phyloP scores from a whole-genome alignment of 1,284 basidiomycete species.

The Ceratobasidium sp. region DNA sequence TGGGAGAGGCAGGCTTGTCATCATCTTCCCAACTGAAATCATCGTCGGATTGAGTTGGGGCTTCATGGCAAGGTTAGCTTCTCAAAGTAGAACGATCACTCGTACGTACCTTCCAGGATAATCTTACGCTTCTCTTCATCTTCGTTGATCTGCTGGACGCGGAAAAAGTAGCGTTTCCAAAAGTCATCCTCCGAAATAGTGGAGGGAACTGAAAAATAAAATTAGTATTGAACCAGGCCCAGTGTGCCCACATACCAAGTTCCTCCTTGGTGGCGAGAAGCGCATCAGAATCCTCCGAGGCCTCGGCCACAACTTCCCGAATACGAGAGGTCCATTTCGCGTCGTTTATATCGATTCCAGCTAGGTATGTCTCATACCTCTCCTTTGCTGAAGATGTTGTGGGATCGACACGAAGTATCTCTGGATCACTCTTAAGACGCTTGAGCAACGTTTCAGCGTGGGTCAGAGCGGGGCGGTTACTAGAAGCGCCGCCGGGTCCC shows the following conservation, averaged over 20 bases:
- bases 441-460: constrained; percentile 80
- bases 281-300: constrained; percentile 36
- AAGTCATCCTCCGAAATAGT: constrained; percentile 73
- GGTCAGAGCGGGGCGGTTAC: constrained; percentile 56
- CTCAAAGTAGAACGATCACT: not conserved
- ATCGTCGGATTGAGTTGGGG: constrained; percentile 40
- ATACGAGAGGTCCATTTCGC: constrained; percentile 40
- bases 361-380: constrained; percentile 59
- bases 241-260: constrained; percentile 9
- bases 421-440: constrained; percentile 75
- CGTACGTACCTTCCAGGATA: constrained; percentile 71
- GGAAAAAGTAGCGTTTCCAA: constrained; percentile 93
- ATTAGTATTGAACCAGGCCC: constrained; percentile 54
- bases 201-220: constrained; percentile 65
- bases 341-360: constrained; percentile 53
- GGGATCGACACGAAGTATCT: constrained; percentile 79
- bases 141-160: constrained; percentile 80
- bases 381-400: constrained; percentile 63
- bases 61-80: constrained; percentile 9
- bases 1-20: constrained; percentile 36
- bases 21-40: constrained; percentile 43
- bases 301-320: constrained; percentile 39
- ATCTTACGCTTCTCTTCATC: constrained; percentile 85
- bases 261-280: constrained; percentile 30
- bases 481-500: constrained; percentile 51